Percentiles rank a stretch among this genome's conserved stretches.
These are phyloP conservation scores for Bauhinia variegata DNA, from an alignment of 306 rosid genomes.

Conservation along the genomic window DNA sequence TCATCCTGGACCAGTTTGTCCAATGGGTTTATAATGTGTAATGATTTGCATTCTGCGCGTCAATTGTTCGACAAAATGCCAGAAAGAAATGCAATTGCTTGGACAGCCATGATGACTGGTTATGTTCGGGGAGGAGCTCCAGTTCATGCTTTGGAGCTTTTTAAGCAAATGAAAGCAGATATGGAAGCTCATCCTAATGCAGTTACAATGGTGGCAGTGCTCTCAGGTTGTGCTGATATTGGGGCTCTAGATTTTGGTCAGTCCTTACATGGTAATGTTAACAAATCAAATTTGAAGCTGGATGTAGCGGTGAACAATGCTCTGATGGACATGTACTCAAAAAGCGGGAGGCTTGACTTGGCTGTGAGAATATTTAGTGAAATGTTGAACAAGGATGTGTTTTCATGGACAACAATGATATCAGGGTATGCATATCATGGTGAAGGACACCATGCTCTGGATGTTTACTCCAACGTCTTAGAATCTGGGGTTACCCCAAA, in stretches of 20 bases:
- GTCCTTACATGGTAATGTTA: conserved; percentile 29
- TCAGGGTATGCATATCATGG: conserved; percentile 36
- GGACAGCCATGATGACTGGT: conserved; percentile 38
- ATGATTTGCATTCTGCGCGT: conserved; percentile 14
- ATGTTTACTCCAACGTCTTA: conserved; percentile 22
- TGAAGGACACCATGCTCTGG: conserved; percentile 31
- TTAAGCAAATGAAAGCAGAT: conserved; percentile 16
- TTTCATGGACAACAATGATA: conserved; percentile 40
- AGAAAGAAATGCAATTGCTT: conserved; percentile 33
- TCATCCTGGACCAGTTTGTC: conserved; percentile 31
- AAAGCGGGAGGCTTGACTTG: conserved; percentile 39
- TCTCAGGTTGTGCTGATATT: conserved; percentile 35
- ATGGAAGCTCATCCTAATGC: neutral
- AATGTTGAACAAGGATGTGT: conserved; percentile 32
- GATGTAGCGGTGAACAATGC: conserved; percentile 33
- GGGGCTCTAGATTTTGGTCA: conserved; percentile 33
- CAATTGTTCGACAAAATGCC: conserved; percentile 35
- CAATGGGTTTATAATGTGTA: neutral
- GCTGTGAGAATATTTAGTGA: conserved; percentile 30
- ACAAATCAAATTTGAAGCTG: conserved; percentile 7
- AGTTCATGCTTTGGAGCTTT: conserved; percentile 37
- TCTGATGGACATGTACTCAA: conserved; percentile 33
- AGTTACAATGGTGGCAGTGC: conserved; percentile 9
- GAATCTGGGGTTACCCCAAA: conserved; percentile 29
- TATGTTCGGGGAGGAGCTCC: conserved; percentile 35